These are phyloP conservation scores for Nelumbo lutea DNA, from an alignment of 164 flowering plant genomes.

Conservation along the genomic window DNA sequence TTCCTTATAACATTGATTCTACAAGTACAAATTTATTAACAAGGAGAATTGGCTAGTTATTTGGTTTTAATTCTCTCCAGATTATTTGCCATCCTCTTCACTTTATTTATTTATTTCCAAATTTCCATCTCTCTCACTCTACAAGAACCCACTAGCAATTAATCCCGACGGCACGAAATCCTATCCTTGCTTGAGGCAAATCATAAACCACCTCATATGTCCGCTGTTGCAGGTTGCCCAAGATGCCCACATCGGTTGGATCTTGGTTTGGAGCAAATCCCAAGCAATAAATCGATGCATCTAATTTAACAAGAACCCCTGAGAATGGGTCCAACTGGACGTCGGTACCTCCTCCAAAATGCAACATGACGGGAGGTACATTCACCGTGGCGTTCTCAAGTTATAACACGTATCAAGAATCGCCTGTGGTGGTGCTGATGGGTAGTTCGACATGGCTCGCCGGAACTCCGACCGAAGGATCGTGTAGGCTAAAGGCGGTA, in stretches of 20 bases:
- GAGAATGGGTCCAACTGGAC: background rate
- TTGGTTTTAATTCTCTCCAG: too few relatives aligned
- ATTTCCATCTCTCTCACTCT: too few relatives aligned
- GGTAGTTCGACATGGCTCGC: constrained; percentile 19
- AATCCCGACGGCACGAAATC: constrained; percentile 18
- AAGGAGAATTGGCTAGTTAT: too few relatives aligned
- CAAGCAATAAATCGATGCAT: constrained; percentile 31
- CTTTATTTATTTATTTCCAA: too few relatives aligned
- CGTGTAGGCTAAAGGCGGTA: constrained; percentile 31
- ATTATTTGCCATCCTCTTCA: too few relatives aligned
- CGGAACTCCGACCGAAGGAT: constrained; percentile 27
- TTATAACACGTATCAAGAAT: constrained; percentile 20
- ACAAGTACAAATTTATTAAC: too few relatives aligned
- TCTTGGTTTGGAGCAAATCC: constrained; percentile 31
- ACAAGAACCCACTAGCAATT: too few relatives aligned
- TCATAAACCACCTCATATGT: constrained; percentile 40
- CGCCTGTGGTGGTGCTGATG: background rate
- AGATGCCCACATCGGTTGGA: constrained; percentile 16
- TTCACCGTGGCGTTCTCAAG: background rate
- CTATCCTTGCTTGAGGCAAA: constrained; percentile 27
- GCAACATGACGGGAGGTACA: constrained; percentile 29
- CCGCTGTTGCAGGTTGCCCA: constrained; percentile 49
- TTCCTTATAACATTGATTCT: too few relatives aligned
- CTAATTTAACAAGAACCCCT: background rate
- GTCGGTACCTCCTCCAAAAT: constrained; percentile 21